Base-by-base conservation (phyloP, 345 rosid species). In the Cochlearia excelsa region DNA sequence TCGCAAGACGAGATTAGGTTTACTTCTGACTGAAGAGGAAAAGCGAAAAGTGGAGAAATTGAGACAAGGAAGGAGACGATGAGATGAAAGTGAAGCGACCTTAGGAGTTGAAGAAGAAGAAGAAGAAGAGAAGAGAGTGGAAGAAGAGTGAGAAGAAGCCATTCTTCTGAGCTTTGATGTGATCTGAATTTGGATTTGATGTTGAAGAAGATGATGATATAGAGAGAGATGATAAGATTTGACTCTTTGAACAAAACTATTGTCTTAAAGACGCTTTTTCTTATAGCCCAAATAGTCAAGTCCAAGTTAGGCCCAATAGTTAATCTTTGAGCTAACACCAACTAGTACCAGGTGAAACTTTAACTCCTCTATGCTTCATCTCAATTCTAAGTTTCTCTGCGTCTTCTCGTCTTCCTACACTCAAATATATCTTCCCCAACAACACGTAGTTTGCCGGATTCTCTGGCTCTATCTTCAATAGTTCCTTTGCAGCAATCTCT, bases 381-480 rank as follows among this genome's bases (percentile, higher is more conserved):
- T 78, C 77, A 69, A 38, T 66, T 73, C 84, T 72, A 65, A 78
- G 69, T 56, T 80, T 72, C 71, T 76, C 73, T 1, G 86, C 90
- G 63, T 79, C 84, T 63, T 81, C 86, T 41, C 72, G 73, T 61
- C 81, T 81, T 66, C 90, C 84, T 4, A 71, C 58, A 54, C 74
- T 75, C 57, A 78, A 72, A 73, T 81, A 81, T 9, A 81, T 76
- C 60, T 63, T 81, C 51, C 74, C 81, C 65, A 81, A 63, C 50
- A 78, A 58, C 31, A 81, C 77, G 45, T 74, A 79, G 57, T 78
- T 81, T 4, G 82, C 82, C 16, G 84, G 75, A 74, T 84, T 84
- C 59, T 80, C 57, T 9, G 90, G 86, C 62, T 84, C 90, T 29
- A 80, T 54, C 79, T 70, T 83, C 60, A 69, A 63, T 68, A 81